Evolutionary conservation across 1,139 yeast genomes (phyloP).

Genomic region (Saccharomyces pastorianus): DNA sequence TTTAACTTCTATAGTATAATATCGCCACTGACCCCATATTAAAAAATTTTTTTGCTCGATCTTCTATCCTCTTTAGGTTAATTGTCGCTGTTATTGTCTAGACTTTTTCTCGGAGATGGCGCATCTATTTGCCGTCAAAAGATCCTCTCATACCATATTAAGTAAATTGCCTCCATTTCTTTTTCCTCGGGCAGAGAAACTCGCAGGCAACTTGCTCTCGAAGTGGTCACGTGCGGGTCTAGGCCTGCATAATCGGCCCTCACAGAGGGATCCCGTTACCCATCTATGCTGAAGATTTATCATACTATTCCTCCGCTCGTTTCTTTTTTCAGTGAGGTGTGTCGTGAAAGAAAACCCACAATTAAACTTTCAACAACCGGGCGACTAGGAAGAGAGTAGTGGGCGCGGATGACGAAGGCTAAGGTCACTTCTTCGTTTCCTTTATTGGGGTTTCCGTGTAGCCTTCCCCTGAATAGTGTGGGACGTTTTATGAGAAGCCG

Average conservation of each 20-base stretch:
- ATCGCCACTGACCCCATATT: not conserved
- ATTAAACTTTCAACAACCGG: not conserved
- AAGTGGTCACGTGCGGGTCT: not conserved
- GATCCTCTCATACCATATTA: not conserved
- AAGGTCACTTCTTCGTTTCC: not conserved
- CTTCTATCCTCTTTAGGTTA: not conserved
- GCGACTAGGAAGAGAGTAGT: not conserved
- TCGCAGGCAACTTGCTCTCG: not conserved
- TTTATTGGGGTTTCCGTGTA: not conserved
- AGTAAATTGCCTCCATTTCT: not conserved
- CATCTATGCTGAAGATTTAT: not conserved
- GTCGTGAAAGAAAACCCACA: not conserved
- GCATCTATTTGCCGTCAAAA: not conserved
- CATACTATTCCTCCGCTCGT: not conserved
- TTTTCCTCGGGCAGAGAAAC: not conserved
- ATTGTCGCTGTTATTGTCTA: not conserved
- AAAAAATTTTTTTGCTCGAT: not conserved
- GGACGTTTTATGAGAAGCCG: not conserved
- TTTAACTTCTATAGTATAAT: not conserved
- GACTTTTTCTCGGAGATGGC: not conserved
- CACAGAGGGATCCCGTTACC: not conserved
- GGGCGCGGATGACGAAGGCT: not conserved
- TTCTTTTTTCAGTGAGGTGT: not conserved
- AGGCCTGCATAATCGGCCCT: not conserved
- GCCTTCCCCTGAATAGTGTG: not conserved